Percentiles rank a stretch among this genome's conserved stretches.
These are phyloP conservation scores for Daedaleopsis nitida DNA, from an alignment of 768 basidiomycete genomes.

Conservation along the genomic window DNA sequence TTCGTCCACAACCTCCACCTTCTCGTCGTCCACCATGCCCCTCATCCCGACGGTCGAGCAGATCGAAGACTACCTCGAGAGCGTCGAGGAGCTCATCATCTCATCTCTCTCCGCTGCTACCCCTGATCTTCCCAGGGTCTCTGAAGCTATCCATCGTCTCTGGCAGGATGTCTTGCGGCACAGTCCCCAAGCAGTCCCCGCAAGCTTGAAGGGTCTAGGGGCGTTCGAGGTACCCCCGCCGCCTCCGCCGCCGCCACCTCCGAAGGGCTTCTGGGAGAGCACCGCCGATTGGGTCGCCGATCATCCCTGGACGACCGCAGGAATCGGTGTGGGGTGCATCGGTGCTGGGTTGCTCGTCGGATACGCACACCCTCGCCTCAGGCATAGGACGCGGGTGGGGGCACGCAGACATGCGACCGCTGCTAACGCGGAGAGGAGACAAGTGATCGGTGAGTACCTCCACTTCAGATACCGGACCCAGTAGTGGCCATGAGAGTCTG, in stretches of 20 bases:
- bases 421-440: constrained; percentile 41
- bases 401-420: constrained; percentile 28
- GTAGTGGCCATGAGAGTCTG: neutral
- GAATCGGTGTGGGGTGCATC: constrained; percentile 55
- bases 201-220: constrained; percentile 62
- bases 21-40: constrained; percentile 18
- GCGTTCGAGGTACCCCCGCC: constrained; percentile 76
- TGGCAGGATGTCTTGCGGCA: constrained; percentile 83
- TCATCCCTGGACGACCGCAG: constrained; percentile 64
- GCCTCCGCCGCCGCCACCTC: constrained; percentile 54
- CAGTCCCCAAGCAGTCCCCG: constrained; percentile 55
- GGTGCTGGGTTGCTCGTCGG: constrained; percentile 65
- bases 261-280: constrained; percentile 46
- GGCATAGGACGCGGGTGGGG: constrained; percentile 24
- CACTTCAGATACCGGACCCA: neutral
- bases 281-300: constrained; percentile 53
- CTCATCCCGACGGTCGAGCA: constrained; percentile 49
- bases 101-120: constrained; percentile 57
- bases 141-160: constrained; percentile 65
- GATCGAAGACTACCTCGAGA: constrained; percentile 69
- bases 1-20: neutral
- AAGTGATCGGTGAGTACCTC: constrained; percentile 44
- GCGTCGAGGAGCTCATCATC: constrained; percentile 63
- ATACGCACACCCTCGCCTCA: constrained; percentile 40
- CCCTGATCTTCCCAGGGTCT: constrained; percentile 61